Percentiles rank a stretch among this genome's conserved stretches.
phyloP scores from a whole-genome alignment of 2,329 filamentous ascomycete species.

The Rutstroemia sp. region DNA sequence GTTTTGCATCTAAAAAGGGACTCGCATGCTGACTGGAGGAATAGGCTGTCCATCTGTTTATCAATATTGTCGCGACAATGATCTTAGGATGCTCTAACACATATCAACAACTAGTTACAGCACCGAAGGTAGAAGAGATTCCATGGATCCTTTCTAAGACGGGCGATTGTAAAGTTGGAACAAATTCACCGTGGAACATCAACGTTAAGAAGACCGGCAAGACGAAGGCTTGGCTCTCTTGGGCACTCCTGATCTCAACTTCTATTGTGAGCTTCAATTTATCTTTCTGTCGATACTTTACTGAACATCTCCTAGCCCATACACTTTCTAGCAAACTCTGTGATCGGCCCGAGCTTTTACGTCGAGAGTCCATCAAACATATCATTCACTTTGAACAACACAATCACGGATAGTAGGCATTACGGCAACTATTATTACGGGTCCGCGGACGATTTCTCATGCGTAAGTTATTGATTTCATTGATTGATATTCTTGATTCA shows the following conservation, averaged over 20 bases:
- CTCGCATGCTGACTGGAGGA: not conserved
- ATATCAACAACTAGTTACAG: conserved; percentile 19
- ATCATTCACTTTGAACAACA: no score
- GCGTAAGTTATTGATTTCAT: not conserved
- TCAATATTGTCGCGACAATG: conserved; percentile 20
- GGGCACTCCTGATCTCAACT: conserved; percentile 17
- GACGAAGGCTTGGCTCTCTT: conserved; percentile 14
- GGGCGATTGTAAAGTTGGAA: conserved; percentile 17
- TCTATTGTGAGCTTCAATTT: conserved; percentile 13
- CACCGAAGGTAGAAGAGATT: conserved; percentile 14
- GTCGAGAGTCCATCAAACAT: conserved; percentile 14
- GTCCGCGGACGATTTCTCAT: conserved; percentile 4
- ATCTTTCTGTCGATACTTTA: not conserved
- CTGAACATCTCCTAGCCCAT: conserved; percentile 11
- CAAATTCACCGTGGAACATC: conserved; percentile 17
- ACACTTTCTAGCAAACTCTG: conserved; percentile 20
- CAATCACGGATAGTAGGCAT: not conserved
- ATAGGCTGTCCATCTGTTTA: conserved; percentile 15
- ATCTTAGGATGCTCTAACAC: conserved; percentile 19
- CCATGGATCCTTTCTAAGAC: conserved; percentile 15
- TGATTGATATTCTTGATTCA: not conserved
- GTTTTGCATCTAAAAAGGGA: not conserved
- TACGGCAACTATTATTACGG: not conserved
- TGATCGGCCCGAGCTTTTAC: conserved; percentile 18
- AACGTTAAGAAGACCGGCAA: conserved; percentile 18